Percentiles rank a stretch among this genome's conserved stretches.
Evolutionary conservation across 768 basidiomycete species (phyloP).

Genomic region (Tylopilus intermedius): DNA sequence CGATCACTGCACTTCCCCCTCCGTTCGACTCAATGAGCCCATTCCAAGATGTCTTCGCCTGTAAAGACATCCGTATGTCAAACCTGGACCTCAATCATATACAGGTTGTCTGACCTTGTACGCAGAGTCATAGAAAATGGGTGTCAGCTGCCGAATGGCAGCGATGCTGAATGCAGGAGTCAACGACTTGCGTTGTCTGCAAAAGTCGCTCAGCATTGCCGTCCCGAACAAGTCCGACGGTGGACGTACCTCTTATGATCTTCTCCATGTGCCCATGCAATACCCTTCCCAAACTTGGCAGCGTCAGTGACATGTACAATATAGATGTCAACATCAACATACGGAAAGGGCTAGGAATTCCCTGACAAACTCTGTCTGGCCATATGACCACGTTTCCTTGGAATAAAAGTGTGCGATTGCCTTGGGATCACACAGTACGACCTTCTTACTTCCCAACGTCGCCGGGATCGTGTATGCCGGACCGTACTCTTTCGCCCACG

Average conservation of each 20-base stretch:
- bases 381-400: slow-evolving; percentile 33
- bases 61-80: background rate
- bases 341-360: slow-evolving; percentile 26
- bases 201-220: background rate
- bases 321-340: background rate
- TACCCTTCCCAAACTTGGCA: slow-evolving; percentile 24
- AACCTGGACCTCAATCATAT: no score
- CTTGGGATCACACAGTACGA: slow-evolving; percentile 39
- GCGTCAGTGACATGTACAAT: background rate
- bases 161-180: no score
- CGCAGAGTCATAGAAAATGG: slow-evolving; percentile 38
- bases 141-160: slow-evolving; percentile 16
- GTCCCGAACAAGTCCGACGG: no score
- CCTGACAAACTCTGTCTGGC: slow-evolving; percentile 34
- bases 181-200: slow-evolving; percentile 35
- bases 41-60: slow-evolving; percentile 33
- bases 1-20: slow-evolving; percentile 24
- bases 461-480: slow-evolving; percentile 18
- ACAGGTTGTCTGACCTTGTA: slow-evolving; percentile 10
- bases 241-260: background rate
- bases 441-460: slow-evolving; percentile 5
- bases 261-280: slow-evolving; percentile 28
- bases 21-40: slow-evolving; percentile 15
- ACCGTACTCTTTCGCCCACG: slow-evolving; percentile 17
- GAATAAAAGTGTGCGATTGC: slow-evolving; percentile 15